Conservation (phyloP, 2,329 filamentous ascomycete genomes). For the Arthrobotrys sphaeroides region DNA sequence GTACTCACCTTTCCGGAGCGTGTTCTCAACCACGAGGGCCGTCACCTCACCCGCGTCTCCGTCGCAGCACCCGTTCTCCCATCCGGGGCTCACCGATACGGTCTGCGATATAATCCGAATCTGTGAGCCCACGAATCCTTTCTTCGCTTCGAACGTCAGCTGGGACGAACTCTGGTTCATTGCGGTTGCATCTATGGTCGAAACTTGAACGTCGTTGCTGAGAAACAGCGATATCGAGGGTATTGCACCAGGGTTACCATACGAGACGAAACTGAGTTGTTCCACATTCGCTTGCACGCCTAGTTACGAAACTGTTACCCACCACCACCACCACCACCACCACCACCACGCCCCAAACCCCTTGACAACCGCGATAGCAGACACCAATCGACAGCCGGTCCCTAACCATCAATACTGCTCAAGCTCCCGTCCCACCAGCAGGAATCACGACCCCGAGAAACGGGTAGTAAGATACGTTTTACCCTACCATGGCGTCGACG, state of each 20-base stretch:
- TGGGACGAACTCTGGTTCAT: conserved; percentile 60
- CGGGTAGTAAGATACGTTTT: too few relatives aligned
- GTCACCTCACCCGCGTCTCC: conserved; percentile 59
- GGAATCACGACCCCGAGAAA: too few relatives aligned
- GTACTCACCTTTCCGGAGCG: conserved; percentile 62
- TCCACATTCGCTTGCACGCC: too few relatives aligned
- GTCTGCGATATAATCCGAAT: conserved; percentile 71
- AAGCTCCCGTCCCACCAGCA: too few relatives aligned
- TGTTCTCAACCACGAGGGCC: conserved; percentile 68
- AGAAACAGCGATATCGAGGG: not conserved
- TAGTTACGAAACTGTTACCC: too few relatives aligned
- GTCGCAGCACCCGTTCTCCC: conserved; percentile 55
- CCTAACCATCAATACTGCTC: too few relatives aligned
- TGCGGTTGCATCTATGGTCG: not conserved
- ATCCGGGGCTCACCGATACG: conserved; percentile 59
- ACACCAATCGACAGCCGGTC: too few relatives aligned
- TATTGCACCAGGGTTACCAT: too few relatives aligned
- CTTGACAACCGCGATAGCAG: too few relatives aligned
- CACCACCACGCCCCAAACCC: too few relatives aligned
- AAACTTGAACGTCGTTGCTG: not conserved
- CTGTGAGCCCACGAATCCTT: conserved; percentile 71
- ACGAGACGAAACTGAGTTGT: too few relatives aligned
- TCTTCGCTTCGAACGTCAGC: conserved; percentile 72
- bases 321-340: too few relatives aligned
- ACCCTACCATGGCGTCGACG: conserved; percentile 1